Evolutionary conservation across 1,139 yeast species (phyloP).

Genomic region (Debaryomyces fabryi): DNA sequence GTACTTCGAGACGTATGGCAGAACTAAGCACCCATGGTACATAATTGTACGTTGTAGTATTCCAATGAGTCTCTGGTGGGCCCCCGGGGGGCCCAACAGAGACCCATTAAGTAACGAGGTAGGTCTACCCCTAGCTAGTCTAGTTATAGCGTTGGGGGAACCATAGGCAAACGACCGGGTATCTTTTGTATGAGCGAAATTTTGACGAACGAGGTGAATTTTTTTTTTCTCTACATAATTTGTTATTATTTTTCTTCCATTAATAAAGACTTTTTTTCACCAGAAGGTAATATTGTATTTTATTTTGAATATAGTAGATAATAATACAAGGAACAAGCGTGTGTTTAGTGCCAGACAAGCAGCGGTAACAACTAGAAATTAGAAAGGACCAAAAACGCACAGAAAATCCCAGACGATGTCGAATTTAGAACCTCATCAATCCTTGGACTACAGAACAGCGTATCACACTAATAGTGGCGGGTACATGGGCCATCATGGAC

Average conservation of each 20-base stretch:
- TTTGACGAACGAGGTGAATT: constrained; percentile 3
- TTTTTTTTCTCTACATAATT: constrained; percentile 2
- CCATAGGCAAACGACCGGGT: neutral
- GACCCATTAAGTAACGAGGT: too few relatives aligned
- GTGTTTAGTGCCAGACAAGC: neutral
- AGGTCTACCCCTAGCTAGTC: neutral
- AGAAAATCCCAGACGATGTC: constrained; percentile 10
- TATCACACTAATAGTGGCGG: constrained; percentile 10
- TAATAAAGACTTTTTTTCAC: neutral
- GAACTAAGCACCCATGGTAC: neutral
- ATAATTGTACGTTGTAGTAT: neutral
- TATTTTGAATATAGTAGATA: constrained; percentile 1
- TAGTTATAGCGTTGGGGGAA: neutral
- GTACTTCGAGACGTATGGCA: neutral
- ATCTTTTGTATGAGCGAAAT: neutral
- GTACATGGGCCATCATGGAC: constrained; percentile 6
- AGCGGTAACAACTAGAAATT: neutral
- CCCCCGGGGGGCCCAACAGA: too few relatives aligned
- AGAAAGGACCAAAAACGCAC: neutral
- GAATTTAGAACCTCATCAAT: constrained; percentile 13
- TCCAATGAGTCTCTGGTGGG: neutral
- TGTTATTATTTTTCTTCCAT: constrained; percentile 1
- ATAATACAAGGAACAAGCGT: constrained; percentile 1
- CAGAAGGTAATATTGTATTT: neutral
- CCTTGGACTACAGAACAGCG: constrained; percentile 13